Conservation (phyloP, 176 grass and related monocot species). For the Otatea glauca region DNA sequence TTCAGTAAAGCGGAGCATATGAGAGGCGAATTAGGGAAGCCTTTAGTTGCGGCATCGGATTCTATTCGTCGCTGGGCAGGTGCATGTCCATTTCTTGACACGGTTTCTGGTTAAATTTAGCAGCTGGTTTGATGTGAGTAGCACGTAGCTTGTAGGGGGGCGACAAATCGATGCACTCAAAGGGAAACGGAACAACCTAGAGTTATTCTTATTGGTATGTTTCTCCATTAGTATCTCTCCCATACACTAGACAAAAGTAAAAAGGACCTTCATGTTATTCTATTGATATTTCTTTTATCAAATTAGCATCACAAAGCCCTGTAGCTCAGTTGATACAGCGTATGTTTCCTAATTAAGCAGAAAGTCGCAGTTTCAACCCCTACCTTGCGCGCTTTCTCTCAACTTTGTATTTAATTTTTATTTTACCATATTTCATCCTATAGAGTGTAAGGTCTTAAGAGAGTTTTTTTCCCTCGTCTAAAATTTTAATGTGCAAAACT, state of each 20-base stretch:
- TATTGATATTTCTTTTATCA: neutral
- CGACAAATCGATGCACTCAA: too few species aligned
- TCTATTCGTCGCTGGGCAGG: constrained; percentile 35
- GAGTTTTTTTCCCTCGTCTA: neutral
- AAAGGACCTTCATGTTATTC: neutral
- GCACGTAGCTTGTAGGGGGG: neutral
- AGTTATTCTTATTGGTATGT: too few species aligned
- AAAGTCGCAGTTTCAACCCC: too few species aligned
- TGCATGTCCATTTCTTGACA: constrained; percentile 52
- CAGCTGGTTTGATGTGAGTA: neutral
- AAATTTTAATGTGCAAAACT: neutral
- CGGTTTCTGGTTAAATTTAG: constrained; percentile 29
- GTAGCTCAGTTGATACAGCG: constrained; percentile 69
- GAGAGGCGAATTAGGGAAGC: constrained; percentile 37
- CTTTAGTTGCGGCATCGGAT: constrained; percentile 45
- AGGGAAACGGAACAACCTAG: too few species aligned
- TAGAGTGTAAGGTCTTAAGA: too few species aligned
- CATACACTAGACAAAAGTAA: too few species aligned
- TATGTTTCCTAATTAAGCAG: too few species aligned
- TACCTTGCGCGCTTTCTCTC: neutral
- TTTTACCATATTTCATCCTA: neutral
- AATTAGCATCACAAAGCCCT: constrained; percentile 20
- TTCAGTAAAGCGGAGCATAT: constrained; percentile 15
- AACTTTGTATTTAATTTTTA: neutral
- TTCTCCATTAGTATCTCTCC: too few species aligned